A percentile compares a stretch with the other conserved stretches of the same genome.
These are phyloP conservation scores for Fusarium incarnatum DNA, from an alignment of 2,329 filamentous ascomycete genomes.

Conservation along the genomic window DNA sequence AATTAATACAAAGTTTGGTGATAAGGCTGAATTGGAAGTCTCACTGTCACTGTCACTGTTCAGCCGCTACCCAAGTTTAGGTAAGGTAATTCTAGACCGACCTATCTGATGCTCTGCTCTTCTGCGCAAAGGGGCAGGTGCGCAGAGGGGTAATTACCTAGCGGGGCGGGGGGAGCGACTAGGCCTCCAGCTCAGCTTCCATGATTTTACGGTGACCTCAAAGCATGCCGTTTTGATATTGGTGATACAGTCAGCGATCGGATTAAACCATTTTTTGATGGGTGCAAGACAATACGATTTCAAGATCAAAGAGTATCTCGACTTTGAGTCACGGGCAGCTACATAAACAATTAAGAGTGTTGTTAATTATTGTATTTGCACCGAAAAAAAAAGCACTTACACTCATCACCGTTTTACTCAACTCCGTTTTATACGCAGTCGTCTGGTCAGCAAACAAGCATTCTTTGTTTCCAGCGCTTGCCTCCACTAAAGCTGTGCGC, in stretches of 20 bases:
- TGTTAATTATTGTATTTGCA: not conserved
- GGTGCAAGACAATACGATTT: not conserved
- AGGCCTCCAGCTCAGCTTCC: constrained; percentile 5
- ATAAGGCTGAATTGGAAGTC: constrained; percentile 45
- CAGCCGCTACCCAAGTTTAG: constrained; percentile 27
- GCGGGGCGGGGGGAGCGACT: constrained; percentile 21
- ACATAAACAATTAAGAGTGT: not conserved
- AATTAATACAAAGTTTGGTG: constrained; percentile 37
- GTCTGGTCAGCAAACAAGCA: constrained; percentile 11
- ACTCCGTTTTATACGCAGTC: constrained; percentile 27
- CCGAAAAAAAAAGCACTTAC: not conserved
- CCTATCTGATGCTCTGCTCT: constrained; percentile 3
- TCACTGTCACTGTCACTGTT: constrained; percentile 30
- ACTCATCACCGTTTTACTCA: not conserved
- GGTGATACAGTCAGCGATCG: not conserved
- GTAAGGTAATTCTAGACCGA: constrained; percentile 39
- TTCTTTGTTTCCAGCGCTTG: constrained; percentile 1
- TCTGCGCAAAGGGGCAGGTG: constrained; percentile 37
- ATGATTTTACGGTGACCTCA: not conserved
- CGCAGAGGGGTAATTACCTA: constrained; percentile 45
- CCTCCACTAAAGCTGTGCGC: constrained; percentile 2
- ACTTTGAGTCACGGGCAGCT: too few species aligned
- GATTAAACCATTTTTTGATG: not conserved
- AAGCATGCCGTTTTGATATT: constrained; percentile 7
- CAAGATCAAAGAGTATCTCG: not conserved